phyloP scores from a whole-genome alignment of 805 yeast genomes.

The Citeromyces matritensis region DNA sequence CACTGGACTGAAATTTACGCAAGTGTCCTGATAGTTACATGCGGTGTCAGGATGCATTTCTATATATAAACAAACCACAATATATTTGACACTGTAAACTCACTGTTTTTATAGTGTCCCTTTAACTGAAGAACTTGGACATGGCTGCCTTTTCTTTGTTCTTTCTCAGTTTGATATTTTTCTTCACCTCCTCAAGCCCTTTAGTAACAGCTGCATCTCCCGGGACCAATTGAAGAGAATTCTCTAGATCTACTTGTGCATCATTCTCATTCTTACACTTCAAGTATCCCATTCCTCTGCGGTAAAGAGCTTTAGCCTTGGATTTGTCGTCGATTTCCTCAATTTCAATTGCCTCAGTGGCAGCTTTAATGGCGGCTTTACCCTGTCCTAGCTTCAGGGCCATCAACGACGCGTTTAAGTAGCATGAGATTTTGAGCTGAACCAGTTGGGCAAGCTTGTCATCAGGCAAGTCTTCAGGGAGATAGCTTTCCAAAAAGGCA shows the following conservation, averaged over 20 bases:
- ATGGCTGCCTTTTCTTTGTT: slow-evolving; percentile 64
- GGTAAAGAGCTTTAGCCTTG: slow-evolving; percentile 72
- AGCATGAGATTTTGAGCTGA: slow-evolving; percentile 45
- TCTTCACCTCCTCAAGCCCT: slow-evolving; percentile 47
- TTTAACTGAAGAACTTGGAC: slow-evolving; percentile 43
- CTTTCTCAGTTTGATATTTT: slow-evolving; percentile 30
- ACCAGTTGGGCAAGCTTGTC: slow-evolving; percentile 34
- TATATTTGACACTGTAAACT: too few species aligned
- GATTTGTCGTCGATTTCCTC: slow-evolving; percentile 48
- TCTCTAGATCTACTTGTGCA: slow-evolving; percentile 50
- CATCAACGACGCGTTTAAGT: slow-evolving; percentile 61
- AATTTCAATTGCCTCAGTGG: slow-evolving; percentile 52
- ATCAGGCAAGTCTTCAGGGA: slow-evolving; percentile 51
- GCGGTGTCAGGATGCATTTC: too few species aligned
- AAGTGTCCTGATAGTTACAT: background rate
- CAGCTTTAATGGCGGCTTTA: slow-evolving; percentile 36
- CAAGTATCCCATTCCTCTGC: slow-evolving; percentile 68
- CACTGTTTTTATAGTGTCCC: background rate
- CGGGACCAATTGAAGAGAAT: slow-evolving; percentile 52
- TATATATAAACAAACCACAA: too few species aligned
- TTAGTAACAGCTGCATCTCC: slow-evolving; percentile 56
- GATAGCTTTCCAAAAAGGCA: slow-evolving; percentile 52
- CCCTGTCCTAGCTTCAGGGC: slow-evolving; percentile 49
- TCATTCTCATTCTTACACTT: slow-evolving; percentile 51
- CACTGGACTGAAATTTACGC: slow-evolving; percentile 1